Base-by-base conservation (phyloP, 768 basidiomycete species). In the Strobilomyces echinocephalus region DNA sequence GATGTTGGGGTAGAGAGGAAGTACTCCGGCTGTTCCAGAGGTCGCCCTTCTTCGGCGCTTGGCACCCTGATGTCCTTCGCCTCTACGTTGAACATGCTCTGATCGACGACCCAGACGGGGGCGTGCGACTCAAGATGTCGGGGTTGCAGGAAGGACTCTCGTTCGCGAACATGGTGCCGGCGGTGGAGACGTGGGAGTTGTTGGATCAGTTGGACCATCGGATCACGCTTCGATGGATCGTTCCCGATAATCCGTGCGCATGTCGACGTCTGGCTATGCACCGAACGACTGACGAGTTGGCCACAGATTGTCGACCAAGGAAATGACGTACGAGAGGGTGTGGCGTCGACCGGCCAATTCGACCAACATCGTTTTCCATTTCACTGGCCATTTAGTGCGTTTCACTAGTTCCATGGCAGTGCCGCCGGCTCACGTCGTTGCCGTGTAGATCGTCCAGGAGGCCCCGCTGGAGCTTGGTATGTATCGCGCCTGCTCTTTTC, bases 11-110 rank as follows among this genome's bases (percentile, higher is more conserved):
- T 12, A 87, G 88, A 40, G 79, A 83, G 38, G 86, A 85, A 53
- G 91, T 88, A 1, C 62, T 76, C 6, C 62, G 59, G 9, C 58
- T 68, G 8, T 79, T 91, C 62, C 56, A 63, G 47, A 68, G 73
- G 49, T 79, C 73, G 30, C 77, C 84, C 0, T 92, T 91, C 76
- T 94, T 92, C 66, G 59, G 62, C 3, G 69, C 75, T 2, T 92
- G 90, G 91, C 76, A 91, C 63, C 80, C 82, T 0, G 77, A 74
- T 0, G 82, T 80, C 5, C 73, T 92, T 26, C 69, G 74, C 36
- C 51, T 73, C 18, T 91, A 91, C 62, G 69, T 88, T 51, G 76
- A 85, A 28, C 75, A 80, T 54, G 88, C 76, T 4, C 70, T 86
- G 6, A 55, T 58, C 3, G 68, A 72, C 44, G 60, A 67, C 20